Base-by-base conservation (phyloP, 129 eudicot genomes). In the Cynara cardunculus region DNA sequence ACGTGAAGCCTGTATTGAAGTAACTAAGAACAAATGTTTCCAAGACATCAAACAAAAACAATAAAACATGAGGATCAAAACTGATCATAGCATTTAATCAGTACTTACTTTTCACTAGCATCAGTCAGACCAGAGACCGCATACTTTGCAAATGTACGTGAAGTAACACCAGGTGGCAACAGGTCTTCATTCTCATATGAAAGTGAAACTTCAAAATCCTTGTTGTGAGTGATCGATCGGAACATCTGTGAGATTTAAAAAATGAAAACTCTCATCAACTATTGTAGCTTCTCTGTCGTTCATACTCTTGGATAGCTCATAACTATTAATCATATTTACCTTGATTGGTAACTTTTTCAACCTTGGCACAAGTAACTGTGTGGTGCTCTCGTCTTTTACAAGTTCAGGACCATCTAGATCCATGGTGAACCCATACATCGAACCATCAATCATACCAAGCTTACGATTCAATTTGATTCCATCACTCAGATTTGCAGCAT, bases 401-500 rank as follows among this genome's bases (percentile, higher is more conserved):
- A 96, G 97, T 85, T 85, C 97, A 68, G 90, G 88, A 81, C 99
- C 98, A 75, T 93, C 85, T 82, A 96, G 74, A 83, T 89, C 90
- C 71, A 93, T 85, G 82, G 88, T 84, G 84, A 85, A 91, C 22
- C 98, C 99, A 41, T 89, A 96, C 80, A 87, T 89, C 61, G 99
- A 90, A 80, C 99, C 99, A 78, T 96, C 99, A 77, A 93, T 72
- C 93, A 96, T 93, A 79, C 99, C 99, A 35, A 96, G 92, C 79
- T 96, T 96, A 83, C 99, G 97, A 69, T 96, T 96, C 81, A 96
- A 78, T 86, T 96, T 96, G 56, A 96, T 96, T 73, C 99, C 99
- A 87, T 96, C 99, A 87, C 99, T 96, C 84, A 96, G 68, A 84
- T 96, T 96, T 65, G 99, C 99, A 73, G 99, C 98, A 81, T 90